Percentiles rank a stretch among this genome's conserved stretches.
These are phyloP conservation scores for Plantago elongata DNA, from an alignment of 257 asterid genomes.

Conservation along the genomic window DNA sequence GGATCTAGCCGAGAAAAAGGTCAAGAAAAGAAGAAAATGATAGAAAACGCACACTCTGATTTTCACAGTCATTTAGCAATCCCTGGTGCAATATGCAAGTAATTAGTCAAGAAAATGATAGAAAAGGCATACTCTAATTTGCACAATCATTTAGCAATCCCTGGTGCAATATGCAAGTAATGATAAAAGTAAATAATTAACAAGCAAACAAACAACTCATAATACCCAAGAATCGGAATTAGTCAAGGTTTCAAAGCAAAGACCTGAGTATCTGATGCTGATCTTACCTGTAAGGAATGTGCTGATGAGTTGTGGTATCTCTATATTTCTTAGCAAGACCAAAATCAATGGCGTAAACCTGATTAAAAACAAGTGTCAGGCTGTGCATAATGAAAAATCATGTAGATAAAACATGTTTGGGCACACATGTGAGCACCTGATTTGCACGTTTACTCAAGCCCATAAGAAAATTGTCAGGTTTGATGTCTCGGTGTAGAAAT, in stretches of 20 bases:
- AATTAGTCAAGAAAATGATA: too few relatives aligned
- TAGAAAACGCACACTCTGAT: not conserved
- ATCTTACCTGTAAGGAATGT: slow-evolving; percentile 65
- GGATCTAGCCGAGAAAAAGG: not conserved
- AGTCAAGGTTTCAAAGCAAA: not conserved
- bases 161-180: too few relatives aligned
- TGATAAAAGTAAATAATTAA: too few relatives aligned
- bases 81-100: too few relatives aligned
- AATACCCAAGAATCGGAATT: not conserved
- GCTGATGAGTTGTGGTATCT: slow-evolving; percentile 55
- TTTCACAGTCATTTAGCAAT: not conserved
- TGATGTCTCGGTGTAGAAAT: slow-evolving; percentile 65
- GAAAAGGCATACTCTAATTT: not conserved
- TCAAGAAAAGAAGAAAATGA: too few relatives aligned
- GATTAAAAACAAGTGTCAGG: not conserved
- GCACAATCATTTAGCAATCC: not conserved
- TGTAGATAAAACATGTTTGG: not conserved
- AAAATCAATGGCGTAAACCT: slow-evolving; percentile 70
- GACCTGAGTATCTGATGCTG: not conserved
- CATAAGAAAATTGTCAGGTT: slow-evolving; percentile 78
- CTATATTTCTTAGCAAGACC: slow-evolving; percentile 78
- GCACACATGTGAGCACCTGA: slow-evolving; percentile 38
- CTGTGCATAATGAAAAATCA: not conserved
- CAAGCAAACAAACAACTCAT: not conserved
- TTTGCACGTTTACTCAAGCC: slow-evolving; percentile 69